Conservation (phyloP, 768 basidiomycete genomes). For the Tulasnella sp. region DNA sequence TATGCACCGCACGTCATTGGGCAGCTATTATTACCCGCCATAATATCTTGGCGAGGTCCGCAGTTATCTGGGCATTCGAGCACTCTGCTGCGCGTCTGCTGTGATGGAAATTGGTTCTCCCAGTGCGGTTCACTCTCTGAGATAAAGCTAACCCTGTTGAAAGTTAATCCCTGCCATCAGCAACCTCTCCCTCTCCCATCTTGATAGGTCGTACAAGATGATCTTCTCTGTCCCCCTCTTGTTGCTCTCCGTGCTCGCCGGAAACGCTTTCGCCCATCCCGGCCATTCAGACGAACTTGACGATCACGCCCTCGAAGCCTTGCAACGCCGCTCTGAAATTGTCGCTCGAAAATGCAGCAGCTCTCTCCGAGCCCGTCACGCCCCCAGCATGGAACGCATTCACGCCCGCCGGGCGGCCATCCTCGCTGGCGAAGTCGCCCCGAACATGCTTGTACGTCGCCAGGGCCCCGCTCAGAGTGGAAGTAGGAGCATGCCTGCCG, state of each 20-base stretch:
- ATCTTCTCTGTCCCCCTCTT: not conserved
- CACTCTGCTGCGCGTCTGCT: not conserved
- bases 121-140: not conserved
- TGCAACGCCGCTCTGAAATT: not conserved
- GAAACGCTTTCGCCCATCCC: not conserved
- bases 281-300: not conserved
- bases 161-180: not conserved
- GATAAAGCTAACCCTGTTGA: not conserved
- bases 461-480: not conserved
- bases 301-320: not conserved
- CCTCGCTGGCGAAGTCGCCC: not conserved
- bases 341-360: not conserved
- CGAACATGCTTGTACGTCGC: not conserved
- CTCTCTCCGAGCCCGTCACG: not conserved
- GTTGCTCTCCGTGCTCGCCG: not conserved
- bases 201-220: not conserved
- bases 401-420: not conserved
- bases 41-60: not conserved
- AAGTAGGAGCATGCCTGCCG: not conserved
- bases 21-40: not conserved
- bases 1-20: slow-evolving; percentile 2
- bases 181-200: not conserved
- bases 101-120: not conserved
- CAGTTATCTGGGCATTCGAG: not conserved
- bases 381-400: not conserved